Conservation (phyloP, 2,329 filamentous ascomycete species). For the Diaporthe citri region DNA sequence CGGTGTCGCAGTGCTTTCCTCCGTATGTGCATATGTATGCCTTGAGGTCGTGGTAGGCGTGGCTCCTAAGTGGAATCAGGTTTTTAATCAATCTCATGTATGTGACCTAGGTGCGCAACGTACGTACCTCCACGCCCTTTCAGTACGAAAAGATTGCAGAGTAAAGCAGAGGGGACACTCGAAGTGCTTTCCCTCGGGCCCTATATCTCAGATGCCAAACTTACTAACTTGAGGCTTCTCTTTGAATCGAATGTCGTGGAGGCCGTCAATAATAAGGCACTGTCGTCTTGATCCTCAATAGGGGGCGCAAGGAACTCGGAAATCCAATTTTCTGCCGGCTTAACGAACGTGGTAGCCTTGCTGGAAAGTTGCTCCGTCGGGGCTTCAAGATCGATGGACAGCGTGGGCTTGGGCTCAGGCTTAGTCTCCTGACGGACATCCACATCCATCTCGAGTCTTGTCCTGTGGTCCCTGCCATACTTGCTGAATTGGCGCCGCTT, state of each 20-base stretch:
- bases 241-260: background rate
- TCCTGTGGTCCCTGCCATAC: background rate
- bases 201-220: background rate
- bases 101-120: too few species aligned
- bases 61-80: background rate
- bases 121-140: background rate
- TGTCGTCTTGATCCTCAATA: background rate
- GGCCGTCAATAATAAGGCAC: background rate
- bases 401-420: background rate
- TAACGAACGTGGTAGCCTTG: background rate
- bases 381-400: background rate
- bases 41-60: background rate
- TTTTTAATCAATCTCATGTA: background rate
- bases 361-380: background rate
- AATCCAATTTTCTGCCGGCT: background rate
- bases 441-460: background rate
- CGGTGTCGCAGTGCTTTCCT: background rate
- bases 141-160: background rate
- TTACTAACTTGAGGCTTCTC: background rate
- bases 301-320: background rate
- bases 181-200: background rate
- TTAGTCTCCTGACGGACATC: background rate
- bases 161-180: background rate
- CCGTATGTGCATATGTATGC: background rate
- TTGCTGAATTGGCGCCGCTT: background rate